Evolutionary conservation across 2,329 filamentous ascomycete genomes (phyloP), one percentile per base, ranked within the genome.

Genomic region (Ascochyta pisi): DNA sequence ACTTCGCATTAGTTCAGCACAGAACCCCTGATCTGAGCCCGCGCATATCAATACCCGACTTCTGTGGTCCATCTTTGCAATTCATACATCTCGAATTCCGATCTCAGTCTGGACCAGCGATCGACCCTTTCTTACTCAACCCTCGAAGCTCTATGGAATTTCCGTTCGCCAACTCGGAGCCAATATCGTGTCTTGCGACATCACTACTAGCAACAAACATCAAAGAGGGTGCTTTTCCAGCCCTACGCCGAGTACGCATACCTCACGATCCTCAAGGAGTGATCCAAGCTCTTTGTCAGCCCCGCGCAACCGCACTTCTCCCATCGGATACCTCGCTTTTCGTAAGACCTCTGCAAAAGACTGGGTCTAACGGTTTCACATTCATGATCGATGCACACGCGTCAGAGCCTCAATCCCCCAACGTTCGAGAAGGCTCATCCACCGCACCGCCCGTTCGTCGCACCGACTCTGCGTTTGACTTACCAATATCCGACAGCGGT

Each of bases 191-290:
- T 12, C 71, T 77, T 6, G 85, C 88, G 1, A 87, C 89, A 46
- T 79, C 82, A 5, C 84, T 89, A 42, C 79, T 92, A 7, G 85
- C 88, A 1, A 79, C 80, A 54, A 86, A 86, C 65, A 89, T 92
- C 61, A 74, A 75, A 5, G 81, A 83, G 1, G 77, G 78, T 4
- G 86, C 85, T 0, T 90, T 93, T 66, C 89, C 90, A 0, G 71
- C 76, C 0, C 80, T 93, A 9, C 78, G 77, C 9, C 77, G 70
- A 1, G 75, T 92, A 16, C 84, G 89, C 50, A 80, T 85, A 0
- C 90, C 89, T 1, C 85, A 85, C 54, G 90, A 93, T 61, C 83
- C 88, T 1, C 84, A 90, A 5, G 90, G 89, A 24, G 64, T 84
- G 7, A 85, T 92, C 59, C 90, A 93, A 74, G 76, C 79, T 1